Evolutionary conservation across 2,329 filamentous ascomycete species (phyloP), one percentile per base, ranked within the genome.

Genomic region (Fusarium annulatum): DNA sequence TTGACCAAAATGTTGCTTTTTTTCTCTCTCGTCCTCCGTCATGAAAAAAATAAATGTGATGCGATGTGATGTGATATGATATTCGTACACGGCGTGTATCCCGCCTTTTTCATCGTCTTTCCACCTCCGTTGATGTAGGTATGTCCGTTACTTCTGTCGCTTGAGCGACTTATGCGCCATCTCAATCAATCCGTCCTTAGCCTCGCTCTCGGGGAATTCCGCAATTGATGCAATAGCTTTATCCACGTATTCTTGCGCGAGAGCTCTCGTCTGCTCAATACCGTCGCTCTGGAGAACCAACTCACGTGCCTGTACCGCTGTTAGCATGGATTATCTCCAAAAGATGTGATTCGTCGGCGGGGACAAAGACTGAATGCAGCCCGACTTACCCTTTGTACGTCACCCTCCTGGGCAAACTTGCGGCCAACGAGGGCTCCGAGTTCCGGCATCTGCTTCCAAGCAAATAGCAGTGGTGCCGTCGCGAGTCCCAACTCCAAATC

Each of bases 121-220:
- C 28, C 42, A 16, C 42, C 19, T 60, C 30, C 18, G 16, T 5
- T 30, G 12, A 3, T 30, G 45, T 26, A 43, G 36, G 28, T 23
- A 26, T 33, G n/a, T 18, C 30, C n/a, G 64, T 78, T 87, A 98
- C 84, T 97, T 98, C 81, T 94, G 89, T 79, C 96, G 89, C 84
- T 94, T 92, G 86, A 97, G 90, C 21, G 95, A 95, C 86, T 97
- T 98, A 77, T 92, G 89, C 76, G 95, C 97, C 94, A 98, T 98
- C 79, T 98, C 94, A 51, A 97, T 86, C 45, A 99, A 86, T 1
- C 96, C 96, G 36, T 93, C 89, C 85, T 97, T 98, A 66, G 96
- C 96, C 74, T 98, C 96, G 81, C 95, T 96, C n/a, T 95, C 92
- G 11, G 96, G 96, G 82, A 99, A 97, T 51, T 86, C 85, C 72